phyloP scores from a whole-genome alignment of 176 grass and related monocot genomes.

The Areca catechu region DNA sequence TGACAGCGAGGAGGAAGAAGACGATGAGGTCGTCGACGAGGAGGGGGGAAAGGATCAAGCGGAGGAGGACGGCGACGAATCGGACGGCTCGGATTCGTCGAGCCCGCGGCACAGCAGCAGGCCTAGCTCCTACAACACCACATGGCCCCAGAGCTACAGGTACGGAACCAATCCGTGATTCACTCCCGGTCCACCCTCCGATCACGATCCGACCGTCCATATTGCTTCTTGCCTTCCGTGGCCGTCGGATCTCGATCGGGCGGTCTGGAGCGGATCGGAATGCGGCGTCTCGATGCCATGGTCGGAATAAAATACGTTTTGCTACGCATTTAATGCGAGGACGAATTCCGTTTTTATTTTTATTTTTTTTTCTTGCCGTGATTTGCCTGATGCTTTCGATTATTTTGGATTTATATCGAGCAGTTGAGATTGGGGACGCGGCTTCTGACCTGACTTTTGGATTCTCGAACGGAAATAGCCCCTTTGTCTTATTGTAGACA shows the following conservation, averaged over 20 bases:
- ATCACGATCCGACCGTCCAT: no score
- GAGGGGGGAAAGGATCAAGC: background rate
- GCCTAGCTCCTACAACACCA: conserved; percentile 62
- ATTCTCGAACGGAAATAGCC: no score
- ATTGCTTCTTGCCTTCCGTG: no score
- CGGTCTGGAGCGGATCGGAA: background rate
- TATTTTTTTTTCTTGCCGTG: no score
- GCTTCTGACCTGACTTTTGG: no score
- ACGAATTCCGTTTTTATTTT: no score
- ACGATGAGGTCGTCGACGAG: conserved; percentile 20
- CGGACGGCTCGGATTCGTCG: conserved; percentile 27
- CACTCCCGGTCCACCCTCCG: no score
- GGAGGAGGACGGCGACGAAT: conserved; percentile 4
- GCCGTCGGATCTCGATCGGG: background rate
- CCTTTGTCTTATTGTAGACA: no score
- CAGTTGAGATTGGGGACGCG: no score
- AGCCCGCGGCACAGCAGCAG: conserved; percentile 25
- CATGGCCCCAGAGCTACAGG: conserved; percentile 99
- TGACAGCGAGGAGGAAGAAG: conserved; percentile 47
- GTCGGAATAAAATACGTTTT: background rate
- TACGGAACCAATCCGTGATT: conserved; percentile 1
- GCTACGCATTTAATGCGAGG: no score
- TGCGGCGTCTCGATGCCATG: conserved; percentile 3
- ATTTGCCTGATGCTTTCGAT: no score
- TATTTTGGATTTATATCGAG: no score